phyloP scores from a whole-genome alignment of 495 filamentous ascomycete genomes.

The Pseudoneurospora amorphoporcata region DNA sequence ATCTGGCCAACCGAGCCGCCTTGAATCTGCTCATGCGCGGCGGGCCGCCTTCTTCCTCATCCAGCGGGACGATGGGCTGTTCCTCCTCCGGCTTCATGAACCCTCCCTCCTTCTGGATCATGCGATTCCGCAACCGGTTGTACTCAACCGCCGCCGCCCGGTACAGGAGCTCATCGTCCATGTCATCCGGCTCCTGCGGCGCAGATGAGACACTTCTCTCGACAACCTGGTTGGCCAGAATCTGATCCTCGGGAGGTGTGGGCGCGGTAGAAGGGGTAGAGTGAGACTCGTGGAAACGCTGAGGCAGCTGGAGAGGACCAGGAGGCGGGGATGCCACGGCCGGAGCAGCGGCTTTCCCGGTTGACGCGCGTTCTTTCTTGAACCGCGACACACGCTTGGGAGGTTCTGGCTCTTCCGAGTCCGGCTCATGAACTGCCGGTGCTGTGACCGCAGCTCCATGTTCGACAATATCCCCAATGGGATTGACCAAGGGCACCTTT shows the following conservation, averaged over 20 bases:
- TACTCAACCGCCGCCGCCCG: constrained; percentile 75
- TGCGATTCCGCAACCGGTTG: constrained; percentile 63
- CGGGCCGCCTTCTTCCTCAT: constrained; percentile 54
- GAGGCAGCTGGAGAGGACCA: constrained; percentile 23
- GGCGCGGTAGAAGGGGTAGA: constrained; percentile 20
- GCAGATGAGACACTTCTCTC: constrained; percentile 42
- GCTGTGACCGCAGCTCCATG: constrained; percentile 25
- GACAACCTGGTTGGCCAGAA: constrained; percentile 47
- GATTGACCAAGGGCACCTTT: constrained; percentile 26
- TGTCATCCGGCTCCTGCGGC: constrained; percentile 54
- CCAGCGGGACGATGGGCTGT: constrained; percentile 40
- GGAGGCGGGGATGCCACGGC: constrained; percentile 11
- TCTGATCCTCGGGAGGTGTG: constrained; percentile 45
- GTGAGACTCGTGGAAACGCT: constrained; percentile 9
- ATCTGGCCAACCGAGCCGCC: constrained; percentile 60
- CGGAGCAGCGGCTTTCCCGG: not conserved
- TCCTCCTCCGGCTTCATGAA: constrained; percentile 53
- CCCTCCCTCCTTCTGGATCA: constrained; percentile 71
- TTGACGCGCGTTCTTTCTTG: constrained; percentile 23
- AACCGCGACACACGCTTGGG: constrained; percentile 39
- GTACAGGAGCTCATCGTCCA: constrained; percentile 61
- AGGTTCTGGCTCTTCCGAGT: constrained; percentile 10
- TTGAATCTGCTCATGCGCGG: constrained; percentile 81
- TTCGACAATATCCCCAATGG: constrained; percentile 42
- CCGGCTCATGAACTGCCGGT: constrained; percentile 24